These are phyloP conservation scores for Oenanthe sinensis DNA, from an alignment of 129 eudicot species.

Conservation along the genomic window DNA sequence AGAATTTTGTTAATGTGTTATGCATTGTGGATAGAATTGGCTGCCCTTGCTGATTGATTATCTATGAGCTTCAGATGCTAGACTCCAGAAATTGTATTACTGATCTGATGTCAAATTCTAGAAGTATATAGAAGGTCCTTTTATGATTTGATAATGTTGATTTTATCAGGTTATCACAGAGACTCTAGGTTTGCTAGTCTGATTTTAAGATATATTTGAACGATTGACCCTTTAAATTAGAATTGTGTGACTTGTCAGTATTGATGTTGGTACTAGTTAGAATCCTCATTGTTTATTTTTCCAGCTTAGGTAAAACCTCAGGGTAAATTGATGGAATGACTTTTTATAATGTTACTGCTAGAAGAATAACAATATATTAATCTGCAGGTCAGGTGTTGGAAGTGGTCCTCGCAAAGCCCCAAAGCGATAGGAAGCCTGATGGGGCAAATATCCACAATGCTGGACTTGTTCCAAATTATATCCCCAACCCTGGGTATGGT, in stretches of 20 bases:
- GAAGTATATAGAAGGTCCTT: background rate
- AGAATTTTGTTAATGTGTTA: background rate
- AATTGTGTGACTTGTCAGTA: background rate
- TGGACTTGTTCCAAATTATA: constrained; percentile 56
- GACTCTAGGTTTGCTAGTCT: background rate
- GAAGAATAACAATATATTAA: background rate
- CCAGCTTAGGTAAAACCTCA: background rate
- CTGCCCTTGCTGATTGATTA: background rate
- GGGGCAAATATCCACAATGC: constrained; percentile 38
- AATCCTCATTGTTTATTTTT: background rate
- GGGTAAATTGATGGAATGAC: background rate
- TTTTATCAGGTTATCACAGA: background rate
- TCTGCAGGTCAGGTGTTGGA: constrained; percentile 81
- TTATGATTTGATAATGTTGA: background rate
- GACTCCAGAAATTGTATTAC: background rate
- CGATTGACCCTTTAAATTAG: background rate
- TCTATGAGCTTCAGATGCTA: background rate
- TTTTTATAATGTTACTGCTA: background rate
- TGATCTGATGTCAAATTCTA: background rate
- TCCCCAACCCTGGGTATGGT: constrained; percentile 70
- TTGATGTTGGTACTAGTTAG: background rate
- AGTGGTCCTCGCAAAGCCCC: constrained; percentile 96
- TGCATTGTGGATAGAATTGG: background rate
- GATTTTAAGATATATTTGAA: background rate
- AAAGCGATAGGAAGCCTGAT: constrained; percentile 67